Evolutionary conservation across 2,329 filamentous ascomycete species (phyloP).

Genomic region (Thielaviopsis ethacetica): DNA sequence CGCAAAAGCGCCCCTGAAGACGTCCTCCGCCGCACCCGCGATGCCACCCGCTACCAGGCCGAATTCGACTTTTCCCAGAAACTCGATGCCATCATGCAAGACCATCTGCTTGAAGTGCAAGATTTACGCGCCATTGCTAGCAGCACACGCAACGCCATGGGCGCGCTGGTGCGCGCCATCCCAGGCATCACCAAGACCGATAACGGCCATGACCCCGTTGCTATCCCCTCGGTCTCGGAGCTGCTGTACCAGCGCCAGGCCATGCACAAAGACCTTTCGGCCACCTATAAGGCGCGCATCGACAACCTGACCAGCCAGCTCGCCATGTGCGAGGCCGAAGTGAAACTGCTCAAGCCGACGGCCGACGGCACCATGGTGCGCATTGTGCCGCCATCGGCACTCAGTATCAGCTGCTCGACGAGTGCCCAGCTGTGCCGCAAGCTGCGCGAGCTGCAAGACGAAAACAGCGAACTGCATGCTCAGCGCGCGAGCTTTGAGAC

Average conservation of each 20-base stretch:
- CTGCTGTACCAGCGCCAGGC: not conserved
- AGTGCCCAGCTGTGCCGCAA: not conserved
- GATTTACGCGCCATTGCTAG: not conserved
- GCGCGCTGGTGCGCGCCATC: not conserved
- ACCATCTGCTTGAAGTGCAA: not conserved
- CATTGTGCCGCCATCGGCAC: not conserved
- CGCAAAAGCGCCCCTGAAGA: not conserved
- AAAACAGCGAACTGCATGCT: not conserved
- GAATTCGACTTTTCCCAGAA: not conserved
- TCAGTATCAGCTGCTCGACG: not conserved
- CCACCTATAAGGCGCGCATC: not conserved
- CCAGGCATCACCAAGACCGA: not conserved
- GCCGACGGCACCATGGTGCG: not conserved
- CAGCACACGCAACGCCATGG: not conserved
- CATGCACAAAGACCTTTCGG: not conserved
- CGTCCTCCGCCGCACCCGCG: not conserved
- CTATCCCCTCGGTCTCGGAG: not conserved
- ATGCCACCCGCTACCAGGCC: not conserved
- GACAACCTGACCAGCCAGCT: not conserved
- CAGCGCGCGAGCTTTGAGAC: not conserved
- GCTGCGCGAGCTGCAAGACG: not conserved
- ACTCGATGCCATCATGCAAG: not conserved
- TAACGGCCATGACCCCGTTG: not conserved
- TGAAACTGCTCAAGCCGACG: not conserved
- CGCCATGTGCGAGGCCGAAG: not conserved